Percentiles rank a stretch among this genome's conserved stretches.
phyloP scores from a whole-genome alignment of 1,284 basidiomycete species.

The Boletus sp. region DNA sequence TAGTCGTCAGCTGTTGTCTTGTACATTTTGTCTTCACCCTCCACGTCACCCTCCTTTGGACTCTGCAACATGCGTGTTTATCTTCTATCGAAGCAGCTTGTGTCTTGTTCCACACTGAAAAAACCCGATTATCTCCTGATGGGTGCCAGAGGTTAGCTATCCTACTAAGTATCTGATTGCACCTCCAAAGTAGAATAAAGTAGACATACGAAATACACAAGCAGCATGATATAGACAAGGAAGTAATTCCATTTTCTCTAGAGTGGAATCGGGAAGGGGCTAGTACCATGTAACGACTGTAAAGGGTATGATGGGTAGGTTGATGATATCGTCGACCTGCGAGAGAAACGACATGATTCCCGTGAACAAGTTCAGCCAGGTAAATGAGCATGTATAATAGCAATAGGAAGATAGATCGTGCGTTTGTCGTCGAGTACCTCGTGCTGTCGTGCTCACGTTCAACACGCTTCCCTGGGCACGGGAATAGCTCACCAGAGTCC shows the following conservation, averaged over 20 bases:
- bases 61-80: neutral
- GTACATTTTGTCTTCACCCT: slow-evolving; percentile 5
- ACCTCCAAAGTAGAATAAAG: slow-evolving; percentile 30
- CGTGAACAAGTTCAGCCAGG: slow-evolving; percentile 29
- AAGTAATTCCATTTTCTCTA: slow-evolving; percentile 13
- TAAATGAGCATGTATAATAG: slow-evolving; percentile 35
- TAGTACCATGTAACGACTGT: slow-evolving; percentile 29
- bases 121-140: slow-evolving; percentile 25
- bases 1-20: slow-evolving; percentile 11
- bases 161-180: slow-evolving; percentile 10
- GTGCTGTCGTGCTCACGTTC: slow-evolving; percentile 14
- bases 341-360: slow-evolving; percentile 30
- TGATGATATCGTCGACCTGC: slow-evolving; percentile 33
- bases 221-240: slow-evolving; percentile 28
- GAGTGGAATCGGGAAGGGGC: slow-evolving; percentile 8
- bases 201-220: slow-evolving; percentile 34
- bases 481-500: slow-evolving; percentile 23
- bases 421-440: slow-evolving; percentile 30
- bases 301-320: slow-evolving; percentile 24
- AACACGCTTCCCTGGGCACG: neutral
- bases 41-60: no score
- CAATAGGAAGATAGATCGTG: slow-evolving; percentile 33
- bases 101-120: slow-evolving; percentile 13
- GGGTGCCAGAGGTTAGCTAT: slow-evolving; percentile 7
- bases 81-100: neutral